A percentile compares a stretch with the other conserved stretches of the same genome.
Evolutionary conservation across 2,329 filamentous ascomycete genomes (phyloP).

Genomic region (Pseudogymnoascus sp.): DNA sequence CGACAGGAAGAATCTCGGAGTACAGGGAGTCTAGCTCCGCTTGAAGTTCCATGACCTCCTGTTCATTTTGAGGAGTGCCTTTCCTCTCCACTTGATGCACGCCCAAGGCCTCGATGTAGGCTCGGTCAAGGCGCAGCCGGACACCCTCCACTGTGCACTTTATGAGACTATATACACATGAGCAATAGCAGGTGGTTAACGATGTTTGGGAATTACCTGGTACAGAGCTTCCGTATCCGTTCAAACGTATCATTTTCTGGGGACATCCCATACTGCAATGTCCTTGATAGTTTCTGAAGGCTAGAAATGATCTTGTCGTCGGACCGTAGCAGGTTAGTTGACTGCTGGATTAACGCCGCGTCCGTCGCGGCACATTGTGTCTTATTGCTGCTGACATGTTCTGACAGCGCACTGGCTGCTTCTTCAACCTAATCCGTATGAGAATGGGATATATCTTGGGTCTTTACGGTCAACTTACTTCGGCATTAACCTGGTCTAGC

Average conservation of each 20-base stretch:
- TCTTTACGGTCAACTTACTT: constrained; percentile 32
- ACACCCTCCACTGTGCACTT: constrained; percentile 52
- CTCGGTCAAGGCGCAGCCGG: constrained; percentile 49
- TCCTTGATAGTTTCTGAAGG: constrained; percentile 59
- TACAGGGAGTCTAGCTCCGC: constrained; percentile 65
- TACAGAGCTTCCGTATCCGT: constrained; percentile 53
- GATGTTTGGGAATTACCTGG: constrained; percentile 34
- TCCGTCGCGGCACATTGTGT: constrained; percentile 44
- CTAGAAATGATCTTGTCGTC: constrained; percentile 62
- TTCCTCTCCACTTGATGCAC: neutral
- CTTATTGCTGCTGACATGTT: constrained; percentile 44
- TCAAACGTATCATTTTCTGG: constrained; percentile 49
- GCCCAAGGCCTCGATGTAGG: constrained; percentile 45
- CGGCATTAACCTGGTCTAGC: constrained; percentile 37
- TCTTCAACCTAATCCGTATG: constrained; percentile 39
- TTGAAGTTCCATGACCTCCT: constrained; percentile 47
- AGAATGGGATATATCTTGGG: constrained; percentile 3
- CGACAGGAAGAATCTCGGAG: constrained; percentile 61
- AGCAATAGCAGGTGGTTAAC: neutral
- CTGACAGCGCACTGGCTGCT: constrained; percentile 42
- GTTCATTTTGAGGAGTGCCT: constrained; percentile 18
- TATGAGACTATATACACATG: constrained; percentile 40
- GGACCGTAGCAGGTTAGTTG: constrained; percentile 47
- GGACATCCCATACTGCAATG: constrained; percentile 48
- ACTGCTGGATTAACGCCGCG: constrained; percentile 41